Evolutionary conservation across 495 filamentous ascomycete genomes (phyloP).

Genomic region (Penicillium maclennaniae): DNA sequence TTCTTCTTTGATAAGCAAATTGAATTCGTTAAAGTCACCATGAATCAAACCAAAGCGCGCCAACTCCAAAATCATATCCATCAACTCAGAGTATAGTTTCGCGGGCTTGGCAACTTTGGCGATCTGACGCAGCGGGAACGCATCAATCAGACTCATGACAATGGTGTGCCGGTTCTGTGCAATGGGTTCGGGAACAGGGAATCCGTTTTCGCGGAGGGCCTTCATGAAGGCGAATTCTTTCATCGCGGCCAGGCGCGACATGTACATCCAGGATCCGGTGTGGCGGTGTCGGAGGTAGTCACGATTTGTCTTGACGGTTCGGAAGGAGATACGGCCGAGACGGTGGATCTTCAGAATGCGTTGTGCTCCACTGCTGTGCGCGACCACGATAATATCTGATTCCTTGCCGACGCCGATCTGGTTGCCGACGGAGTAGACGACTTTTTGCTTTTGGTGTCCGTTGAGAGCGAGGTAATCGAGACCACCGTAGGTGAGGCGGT

Average conservation of each 20-base stretch:
- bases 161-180: constrained; percentile 89
- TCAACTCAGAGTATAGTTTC: constrained; percentile 78
- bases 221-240: constrained; percentile 94
- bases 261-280: constrained; percentile 92
- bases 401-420: constrained; percentile 98
- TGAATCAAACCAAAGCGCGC: constrained; percentile 91
- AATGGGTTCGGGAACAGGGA: constrained; percentile 83
- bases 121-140: constrained; percentile 84
- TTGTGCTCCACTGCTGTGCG: constrained; percentile 59
- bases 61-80: constrained; percentile 77
- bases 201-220: constrained; percentile 73
- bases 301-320: constrained; percentile 88
- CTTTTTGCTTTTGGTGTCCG: constrained; percentile 71
- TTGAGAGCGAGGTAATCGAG: constrained; percentile 95
- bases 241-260: constrained; percentile 84
- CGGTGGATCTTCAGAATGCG: constrained; percentile 89
- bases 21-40: constrained; percentile 99
- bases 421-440: constrained; percentile 86
- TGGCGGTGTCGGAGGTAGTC: constrained; percentile 86
- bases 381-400: constrained; percentile 90
- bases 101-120: constrained; percentile 74
- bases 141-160: constrained; percentile 88
- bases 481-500: constrained; percentile 93
- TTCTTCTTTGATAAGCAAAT: constrained; percentile 84
- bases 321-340: constrained; percentile 93